phyloP scores from a whole-genome alignment of 257 asterid species.

The Fraxinus anomala region DNA sequence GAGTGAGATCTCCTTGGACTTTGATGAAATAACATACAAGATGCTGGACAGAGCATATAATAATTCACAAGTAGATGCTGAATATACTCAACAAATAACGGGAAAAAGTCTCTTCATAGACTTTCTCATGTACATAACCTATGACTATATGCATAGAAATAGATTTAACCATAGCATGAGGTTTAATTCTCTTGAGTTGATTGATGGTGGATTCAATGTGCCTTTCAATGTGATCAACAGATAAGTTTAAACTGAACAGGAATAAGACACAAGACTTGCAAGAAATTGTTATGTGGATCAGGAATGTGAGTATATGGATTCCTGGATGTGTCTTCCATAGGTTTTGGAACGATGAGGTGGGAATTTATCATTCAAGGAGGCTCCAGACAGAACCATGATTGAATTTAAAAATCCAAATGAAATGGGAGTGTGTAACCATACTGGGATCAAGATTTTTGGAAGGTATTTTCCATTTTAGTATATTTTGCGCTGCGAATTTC shows the following conservation, averaged over 20 bases:
- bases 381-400: not conserved
- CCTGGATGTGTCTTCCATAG: slow-evolving; percentile 22
- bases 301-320: slow-evolving; percentile 14
- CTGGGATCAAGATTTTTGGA: slow-evolving; percentile 9
- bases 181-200: slow-evolving; percentile 33
- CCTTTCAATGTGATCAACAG: slow-evolving; percentile 37
- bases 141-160: slow-evolving; percentile 58
- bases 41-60: slow-evolving; percentile 63
- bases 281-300: slow-evolving; percentile 16
- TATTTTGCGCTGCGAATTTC: slow-evolving; percentile 13
- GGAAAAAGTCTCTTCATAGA: slow-evolving; percentile 78
- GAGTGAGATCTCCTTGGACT: slow-evolving; percentile 71
- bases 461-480: slow-evolving; percentile 18
- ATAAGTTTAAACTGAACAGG: slow-evolving; percentile 32
- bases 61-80: slow-evolving; percentile 53
- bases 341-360: not conserved
- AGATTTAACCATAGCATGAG: slow-evolving; percentile 33
- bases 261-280: slow-evolving; percentile 22
- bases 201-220: slow-evolving; percentile 35
- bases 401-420: slow-evolving; percentile 11
- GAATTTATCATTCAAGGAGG: slow-evolving; percentile 12
- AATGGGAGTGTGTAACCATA: slow-evolving; percentile 14
- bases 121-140: slow-evolving; percentile 84
- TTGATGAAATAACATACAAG: slow-evolving; percentile 70
- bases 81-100: slow-evolving; percentile 46